Evolutionary conservation across 345 rosid genomes (phyloP), one percentile per base, ranked within the genome.

Genomic region (Raphanus sativus): DNA sequence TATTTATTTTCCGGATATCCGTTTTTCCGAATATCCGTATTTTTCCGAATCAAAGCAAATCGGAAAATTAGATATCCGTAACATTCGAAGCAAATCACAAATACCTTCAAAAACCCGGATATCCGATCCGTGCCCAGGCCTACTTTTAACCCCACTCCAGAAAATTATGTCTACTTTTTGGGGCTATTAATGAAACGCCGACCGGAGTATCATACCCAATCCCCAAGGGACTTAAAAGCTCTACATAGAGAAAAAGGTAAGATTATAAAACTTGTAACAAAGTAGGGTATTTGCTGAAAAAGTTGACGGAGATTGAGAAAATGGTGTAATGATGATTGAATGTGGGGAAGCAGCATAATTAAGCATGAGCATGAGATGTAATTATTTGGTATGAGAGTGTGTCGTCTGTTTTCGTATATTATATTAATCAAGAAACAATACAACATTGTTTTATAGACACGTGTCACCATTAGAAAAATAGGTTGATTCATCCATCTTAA

Each of bases 321-420:
- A 67, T 61, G 32, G 54, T 28, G 59, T 56, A 63, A 62, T 69
- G 45, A 73, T 73, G 30, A 36, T 36, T 11, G 30, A 56, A 73
- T 75, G 76, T 70, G 80, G 87, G 89, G 90, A 85, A 86, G 86
- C 92, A 85, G 72, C 85, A 90, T 90, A 73, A 90, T 90, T 81
- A 87, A 81, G 94, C 92, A 88, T 90, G 90, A 84, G 81, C 76
- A 81, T 86, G 81, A 83, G 61, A 76, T 73, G 78, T 80, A 85
- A 90, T 90, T 83, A 88, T 88, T 81, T 78, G 67, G 50, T 84
- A 83, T 83, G 80, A 84, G 86, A 81, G 83, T 82, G 75, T 80
- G 55, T 81, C 70, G 71, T 63, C 66, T 36, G 76, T 30, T 30
- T 65, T 71, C 33, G 8, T 77, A 63, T 34, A 10, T 21, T 21